A percentile compares a stretch with the other conserved stretches of the same genome.
Evolutionary conservation across 148 eudicot species (phyloP).

Genomic region (Pharnaceum exiguum): DNA sequence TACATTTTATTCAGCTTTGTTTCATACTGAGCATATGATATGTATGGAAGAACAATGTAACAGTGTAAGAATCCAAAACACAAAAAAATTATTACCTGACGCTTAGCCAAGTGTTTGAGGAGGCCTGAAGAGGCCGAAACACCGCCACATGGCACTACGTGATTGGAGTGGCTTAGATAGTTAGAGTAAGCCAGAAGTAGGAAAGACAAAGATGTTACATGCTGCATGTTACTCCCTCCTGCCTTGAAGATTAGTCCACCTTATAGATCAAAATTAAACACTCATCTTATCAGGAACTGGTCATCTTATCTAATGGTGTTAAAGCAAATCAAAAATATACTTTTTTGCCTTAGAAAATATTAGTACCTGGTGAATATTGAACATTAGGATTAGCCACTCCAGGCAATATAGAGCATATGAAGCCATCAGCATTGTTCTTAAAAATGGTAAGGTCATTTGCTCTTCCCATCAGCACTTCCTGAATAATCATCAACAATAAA

Average conservation of each 20-base stretch:
- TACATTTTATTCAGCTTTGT: too few relatives aligned
- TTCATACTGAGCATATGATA: neutral
- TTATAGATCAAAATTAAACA: slow-evolving; percentile 13
- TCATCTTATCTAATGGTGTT: too few relatives aligned
- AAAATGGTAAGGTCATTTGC: slow-evolving; percentile 54
- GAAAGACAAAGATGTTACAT: slow-evolving; percentile 89
- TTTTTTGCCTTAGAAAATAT: too few relatives aligned
- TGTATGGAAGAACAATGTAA: neutral
- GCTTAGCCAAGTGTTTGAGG: slow-evolving; percentile 68
- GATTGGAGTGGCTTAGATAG: slow-evolving; percentile 90
- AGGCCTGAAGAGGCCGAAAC: slow-evolving; percentile 60
- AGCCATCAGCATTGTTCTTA: slow-evolving; percentile 71
- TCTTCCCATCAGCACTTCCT: slow-evolving; percentile 95
- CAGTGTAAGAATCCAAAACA: neutral
- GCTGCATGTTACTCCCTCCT: slow-evolving; percentile 98
- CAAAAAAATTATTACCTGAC: slow-evolving; percentile 55
- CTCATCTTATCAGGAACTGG: too few relatives aligned
- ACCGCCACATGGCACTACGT: slow-evolving; percentile 78
- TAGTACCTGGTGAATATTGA: slow-evolving; percentile 96
- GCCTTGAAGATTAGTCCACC: slow-evolving; percentile 89
- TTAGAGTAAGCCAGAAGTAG: slow-evolving; percentile 79
- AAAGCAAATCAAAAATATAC: too few relatives aligned
- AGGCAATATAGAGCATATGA: slow-evolving; percentile 79
- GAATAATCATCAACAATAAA: slow-evolving; percentile 3
- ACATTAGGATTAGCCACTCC: slow-evolving; percentile 78